These are phyloP conservation scores for Trametes meyenii DNA, from an alignment of 768 basidiomycete species.

Conservation along the genomic window DNA sequence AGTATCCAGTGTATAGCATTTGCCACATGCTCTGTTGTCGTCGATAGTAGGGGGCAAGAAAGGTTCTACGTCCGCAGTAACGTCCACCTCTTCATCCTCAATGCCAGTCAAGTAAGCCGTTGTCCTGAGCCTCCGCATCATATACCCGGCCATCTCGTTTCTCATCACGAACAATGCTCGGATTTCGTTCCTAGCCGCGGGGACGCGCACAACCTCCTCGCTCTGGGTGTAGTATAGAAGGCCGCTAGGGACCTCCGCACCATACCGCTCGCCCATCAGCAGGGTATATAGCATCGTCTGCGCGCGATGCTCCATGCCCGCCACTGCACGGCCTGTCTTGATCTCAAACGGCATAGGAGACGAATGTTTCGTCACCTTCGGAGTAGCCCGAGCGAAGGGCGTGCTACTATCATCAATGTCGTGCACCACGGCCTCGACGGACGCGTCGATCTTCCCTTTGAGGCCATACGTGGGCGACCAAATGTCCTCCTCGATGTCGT, in stretches of 20 bases:
- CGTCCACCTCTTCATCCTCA: neutral
- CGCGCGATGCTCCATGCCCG: conserved; percentile 90
- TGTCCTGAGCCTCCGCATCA: conserved; percentile 52
- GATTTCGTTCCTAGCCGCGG: conserved; percentile 79
- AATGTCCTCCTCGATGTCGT: conserved; percentile 96
- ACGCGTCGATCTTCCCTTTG: conserved; percentile 95
- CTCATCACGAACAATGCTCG: conserved; percentile 78
- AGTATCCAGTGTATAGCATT: conserved; percentile 79
- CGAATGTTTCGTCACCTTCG: conserved; percentile 30
- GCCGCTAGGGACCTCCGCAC: conserved; percentile 75
- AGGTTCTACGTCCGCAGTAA: conserved; percentile 40
- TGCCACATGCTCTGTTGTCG: conserved; percentile 73
- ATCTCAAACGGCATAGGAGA: conserved; percentile 85
- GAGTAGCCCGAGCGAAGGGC: conserved; percentile 27
- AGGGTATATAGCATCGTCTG: conserved; percentile 98
- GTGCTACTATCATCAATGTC: conserved; percentile 32
- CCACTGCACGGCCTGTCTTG: conserved; percentile 84
- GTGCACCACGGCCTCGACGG: conserved; percentile 67
- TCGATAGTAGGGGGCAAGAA: conserved; percentile 91
- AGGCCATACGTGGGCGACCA: conserved; percentile 95
- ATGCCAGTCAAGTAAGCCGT: neutral
- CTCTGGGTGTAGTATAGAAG: conserved; percentile 94
- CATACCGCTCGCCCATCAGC: conserved; percentile 90
- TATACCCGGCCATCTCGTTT: conserved; percentile 83
- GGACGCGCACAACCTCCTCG: conserved; percentile 84